Base-by-base conservation (phyloP, 257 asterid species). In the Linaria vulgaris region DNA sequence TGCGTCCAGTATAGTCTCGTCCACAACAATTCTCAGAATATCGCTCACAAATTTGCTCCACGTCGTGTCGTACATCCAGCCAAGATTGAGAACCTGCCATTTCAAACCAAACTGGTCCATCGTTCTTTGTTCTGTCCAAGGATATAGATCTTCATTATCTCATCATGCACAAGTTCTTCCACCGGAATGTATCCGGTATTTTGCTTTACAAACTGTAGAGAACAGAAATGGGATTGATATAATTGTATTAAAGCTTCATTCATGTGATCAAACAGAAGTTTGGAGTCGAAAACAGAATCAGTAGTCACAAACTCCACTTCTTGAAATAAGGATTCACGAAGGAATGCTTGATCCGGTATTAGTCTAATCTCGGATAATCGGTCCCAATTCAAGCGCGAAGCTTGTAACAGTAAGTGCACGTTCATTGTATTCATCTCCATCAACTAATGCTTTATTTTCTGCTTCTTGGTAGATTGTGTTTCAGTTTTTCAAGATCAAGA, bases 191-290 rank as follows among this genome's bases (percentile, higher is more conserved):
- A n/a, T n/a, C n/a, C n/a, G n/a, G n/a, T n/a, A n/a, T n/a, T n/a
- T n/a, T n/a, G 83, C 50, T 72, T 66, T 43, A 67, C 49, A 69
- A 66, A 74, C 25, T 79, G 60, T 17, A 80, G 59, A 59, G 61
- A 69, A 66, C 77, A 66, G 72, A 79, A 69, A 23, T 76, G 71
- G 57, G 30, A 70, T 49, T 56, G 41, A 66, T 76, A 70, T 59
- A 78, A 62, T 59, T 80, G 80, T 47, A 71, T 15, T 20, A 91
- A 57, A 22, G 80, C 81, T 79, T 91, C 95, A 45, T 86, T 81
- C 39, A 87, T 81, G 65, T 70, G 87, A 65, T 91, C 91, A n/a
- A 88, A 83, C 13, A 86, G 85, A 74, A 88, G 94, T 74, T 80
- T 83, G 16, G 85, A 79, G 57, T 82, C 85, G 27, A 74, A 60